Conservation (phyloP, 371 early-diverging fungal species). For the Mortierella sp. region DNA sequence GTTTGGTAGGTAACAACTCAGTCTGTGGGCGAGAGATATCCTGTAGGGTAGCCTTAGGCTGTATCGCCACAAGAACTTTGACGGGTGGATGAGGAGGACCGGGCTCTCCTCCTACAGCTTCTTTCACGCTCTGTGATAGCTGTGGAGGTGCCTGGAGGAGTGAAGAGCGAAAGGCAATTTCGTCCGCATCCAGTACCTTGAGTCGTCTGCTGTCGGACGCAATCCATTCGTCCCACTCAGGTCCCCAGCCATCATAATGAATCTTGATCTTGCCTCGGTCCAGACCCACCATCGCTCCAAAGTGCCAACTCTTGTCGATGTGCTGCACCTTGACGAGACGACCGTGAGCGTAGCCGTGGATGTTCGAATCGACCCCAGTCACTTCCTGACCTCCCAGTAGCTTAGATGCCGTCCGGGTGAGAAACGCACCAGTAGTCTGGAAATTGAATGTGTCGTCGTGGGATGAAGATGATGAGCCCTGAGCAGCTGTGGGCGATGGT, state of each 20-base stretch:
- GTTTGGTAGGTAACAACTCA: not conserved
- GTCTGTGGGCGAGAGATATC: not conserved
- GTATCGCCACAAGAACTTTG: not conserved
- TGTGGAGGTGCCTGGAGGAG: not conserved
- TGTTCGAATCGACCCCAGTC: constrained; percentile 58
- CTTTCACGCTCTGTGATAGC: not conserved
- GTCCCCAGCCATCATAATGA: constrained; percentile 72
- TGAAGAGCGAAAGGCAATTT: not conserved
- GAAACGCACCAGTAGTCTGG: constrained; percentile 66
- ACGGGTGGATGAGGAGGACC: not conserved
- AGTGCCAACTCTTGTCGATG: constrained; percentile 66
- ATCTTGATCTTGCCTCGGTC: constrained; percentile 64
- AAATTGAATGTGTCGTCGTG: constrained; percentile 26
- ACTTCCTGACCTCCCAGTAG: constrained; percentile 52
- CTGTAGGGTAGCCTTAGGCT: not conserved
- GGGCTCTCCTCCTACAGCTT: not conserved
- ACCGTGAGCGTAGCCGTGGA: constrained; percentile 58
- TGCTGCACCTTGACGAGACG: constrained; percentile 63
- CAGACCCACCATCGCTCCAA: constrained; percentile 64
- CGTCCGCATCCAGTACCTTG: constrained; percentile 19
- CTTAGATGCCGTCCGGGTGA: constrained; percentile 67
- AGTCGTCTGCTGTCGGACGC: constrained; percentile 70
- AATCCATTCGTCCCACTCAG: constrained; percentile 74
- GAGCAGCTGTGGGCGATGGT: not conserved
- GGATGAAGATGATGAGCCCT: not conserved